phyloP scores from a whole-genome alignment of 2,329 filamentous ascomycete species.

The Colletotrichum sp. region DNA sequence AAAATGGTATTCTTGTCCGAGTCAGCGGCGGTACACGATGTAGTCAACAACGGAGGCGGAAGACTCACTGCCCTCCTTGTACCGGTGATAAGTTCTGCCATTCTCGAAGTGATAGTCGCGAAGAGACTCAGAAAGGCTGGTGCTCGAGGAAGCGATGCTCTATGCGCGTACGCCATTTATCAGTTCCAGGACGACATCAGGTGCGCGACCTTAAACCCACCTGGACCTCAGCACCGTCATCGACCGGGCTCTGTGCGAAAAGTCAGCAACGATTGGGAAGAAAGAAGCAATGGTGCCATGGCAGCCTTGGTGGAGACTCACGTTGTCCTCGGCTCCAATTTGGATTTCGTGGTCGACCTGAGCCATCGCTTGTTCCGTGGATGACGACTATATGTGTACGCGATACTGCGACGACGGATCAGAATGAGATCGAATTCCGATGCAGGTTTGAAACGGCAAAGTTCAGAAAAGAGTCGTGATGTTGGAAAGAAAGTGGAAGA shows the following conservation, averaged over 20 bases:
- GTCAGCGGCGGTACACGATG: neutral
- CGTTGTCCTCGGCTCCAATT: neutral
- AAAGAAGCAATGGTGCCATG: neutral
- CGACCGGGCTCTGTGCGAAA: neutral
- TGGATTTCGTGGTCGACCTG: neutral
- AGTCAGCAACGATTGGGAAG: no score
- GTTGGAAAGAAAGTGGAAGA: neutral
- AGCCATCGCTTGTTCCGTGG: neutral
- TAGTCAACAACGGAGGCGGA: neutral
- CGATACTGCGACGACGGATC: neutral
- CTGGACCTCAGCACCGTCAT: neutral
- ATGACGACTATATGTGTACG: no score
- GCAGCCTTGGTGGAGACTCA: neutral
- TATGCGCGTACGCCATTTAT: neutral
- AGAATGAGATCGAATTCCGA: rapidly evolving
- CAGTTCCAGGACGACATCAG: neutral
- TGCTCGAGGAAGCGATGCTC: constrained; percentile 24
- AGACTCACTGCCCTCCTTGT: constrained; percentile 5
- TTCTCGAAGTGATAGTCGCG: constrained; percentile 1
- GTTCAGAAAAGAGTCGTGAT: neutral
- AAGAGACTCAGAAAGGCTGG: constrained; percentile 36
- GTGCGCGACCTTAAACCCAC: neutral
- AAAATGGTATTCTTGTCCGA: constrained; percentile 4
- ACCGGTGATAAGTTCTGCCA: constrained; percentile 24
- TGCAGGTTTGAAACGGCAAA: neutral